Conservation (phyloP, 2,329 filamentous ascomycete genomes). For the Thielaviopsis ethacetica region DNA sequence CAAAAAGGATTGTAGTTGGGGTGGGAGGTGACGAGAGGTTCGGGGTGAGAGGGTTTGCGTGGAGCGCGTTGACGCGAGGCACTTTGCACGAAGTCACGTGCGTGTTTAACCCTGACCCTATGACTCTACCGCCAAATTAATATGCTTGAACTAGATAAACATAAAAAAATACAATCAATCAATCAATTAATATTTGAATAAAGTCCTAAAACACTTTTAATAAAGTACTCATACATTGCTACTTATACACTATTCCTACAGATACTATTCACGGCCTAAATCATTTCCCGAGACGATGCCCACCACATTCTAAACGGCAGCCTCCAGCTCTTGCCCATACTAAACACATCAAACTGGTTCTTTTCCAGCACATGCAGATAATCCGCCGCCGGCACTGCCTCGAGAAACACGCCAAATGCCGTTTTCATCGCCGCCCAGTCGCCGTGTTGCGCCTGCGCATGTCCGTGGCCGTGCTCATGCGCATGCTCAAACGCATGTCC, state of each 20-base stretch:
- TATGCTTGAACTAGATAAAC: too few relatives aligned
- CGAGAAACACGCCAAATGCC: conserved; percentile 66
- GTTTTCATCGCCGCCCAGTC: conserved; percentile 30
- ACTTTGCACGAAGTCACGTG: conserved; percentile 11
- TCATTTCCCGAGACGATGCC: conserved; percentile 28
- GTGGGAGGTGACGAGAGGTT: too few relatives aligned
- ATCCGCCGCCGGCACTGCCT: conserved; percentile 58
- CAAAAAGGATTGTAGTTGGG: background rate
- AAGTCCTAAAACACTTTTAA: too few relatives aligned
- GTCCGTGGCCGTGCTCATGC: conserved; percentile 53
- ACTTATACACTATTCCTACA: too few relatives aligned
- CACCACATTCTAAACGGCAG: conserved; percentile 61
- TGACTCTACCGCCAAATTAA: too few relatives aligned
- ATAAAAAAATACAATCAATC: too few relatives aligned
- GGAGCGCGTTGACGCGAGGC: conserved; percentile 2
- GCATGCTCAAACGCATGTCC: conserved; percentile 78
- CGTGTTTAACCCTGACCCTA: background rate
- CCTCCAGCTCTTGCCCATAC: conserved; percentile 53
- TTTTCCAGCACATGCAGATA: conserved; percentile 68
- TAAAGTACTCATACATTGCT: too few relatives aligned
- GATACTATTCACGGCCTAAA: too few relatives aligned
- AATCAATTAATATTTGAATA: too few relatives aligned
- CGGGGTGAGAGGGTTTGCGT: background rate
- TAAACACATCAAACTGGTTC: conserved; percentile 71
- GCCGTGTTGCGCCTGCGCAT: conserved; percentile 21